Percentiles rank a stretch among this genome's conserved stretches.
Conservation (phyloP, 257 asterid species). For the Plantago major region DNA sequence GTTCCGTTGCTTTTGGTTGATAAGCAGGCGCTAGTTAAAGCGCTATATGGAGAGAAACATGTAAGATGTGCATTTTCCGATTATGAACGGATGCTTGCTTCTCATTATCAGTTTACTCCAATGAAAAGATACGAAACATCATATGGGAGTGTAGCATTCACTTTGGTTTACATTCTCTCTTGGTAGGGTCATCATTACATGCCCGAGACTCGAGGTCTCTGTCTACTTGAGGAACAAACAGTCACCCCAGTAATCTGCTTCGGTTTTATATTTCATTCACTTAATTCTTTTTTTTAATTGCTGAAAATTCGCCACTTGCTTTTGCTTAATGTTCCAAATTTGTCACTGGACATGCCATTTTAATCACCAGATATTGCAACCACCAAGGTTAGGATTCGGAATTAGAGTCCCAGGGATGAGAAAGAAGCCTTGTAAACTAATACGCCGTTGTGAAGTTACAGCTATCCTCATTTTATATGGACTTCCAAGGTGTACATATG, state of each 20-base stretch:
- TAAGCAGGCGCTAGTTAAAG: slow-evolving; percentile 78
- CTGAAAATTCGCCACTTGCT: not conserved
- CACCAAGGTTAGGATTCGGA: slow-evolving; percentile 62
- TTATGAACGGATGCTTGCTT: not conserved
- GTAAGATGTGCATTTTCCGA: slow-evolving; percentile 32
- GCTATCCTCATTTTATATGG: slow-evolving; percentile 89
- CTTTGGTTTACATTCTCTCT: slow-evolving; percentile 7
- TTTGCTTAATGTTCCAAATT: not conserved
- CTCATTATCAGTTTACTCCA: not conserved
- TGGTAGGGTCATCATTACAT: slow-evolving; percentile 90
- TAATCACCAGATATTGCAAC: slow-evolving; percentile 45
- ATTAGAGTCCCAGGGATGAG: slow-evolving; percentile 52
- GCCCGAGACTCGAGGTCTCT: slow-evolving; percentile 95
- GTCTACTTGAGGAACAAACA: slow-evolving; percentile 96
- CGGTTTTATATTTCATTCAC: not conserved
- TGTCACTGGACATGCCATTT: slow-evolving; percentile 13
- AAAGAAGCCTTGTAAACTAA: slow-evolving; percentile 63
- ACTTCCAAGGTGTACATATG: slow-evolving; percentile 66
- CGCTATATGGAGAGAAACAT: slow-evolving; percentile 84
- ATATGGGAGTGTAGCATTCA: no score
- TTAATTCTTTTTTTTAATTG: not conserved
- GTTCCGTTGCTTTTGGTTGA: slow-evolving; percentile 88
- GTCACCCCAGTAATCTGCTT: slow-evolving; percentile 61
- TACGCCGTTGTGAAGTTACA: slow-evolving; percentile 79
- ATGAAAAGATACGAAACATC: not conserved